Percentiles rank a stretch among this genome's conserved stretches.
phyloP scores from a whole-genome alignment of 768 basidiomycete genomes.

The Mycena metata region DNA sequence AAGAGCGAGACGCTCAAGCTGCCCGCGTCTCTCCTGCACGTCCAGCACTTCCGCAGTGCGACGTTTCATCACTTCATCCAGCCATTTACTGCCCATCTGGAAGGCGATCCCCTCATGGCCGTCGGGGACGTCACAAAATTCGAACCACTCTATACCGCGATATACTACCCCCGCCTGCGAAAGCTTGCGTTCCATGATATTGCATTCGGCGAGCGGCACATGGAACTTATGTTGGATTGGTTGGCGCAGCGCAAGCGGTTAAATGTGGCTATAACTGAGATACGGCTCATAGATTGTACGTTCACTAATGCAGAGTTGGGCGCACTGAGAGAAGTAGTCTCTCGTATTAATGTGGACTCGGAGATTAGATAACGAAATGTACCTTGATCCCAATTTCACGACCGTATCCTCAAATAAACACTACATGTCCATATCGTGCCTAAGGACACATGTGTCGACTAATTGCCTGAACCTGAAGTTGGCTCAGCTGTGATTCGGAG shows the following conservation, averaged over 20 bases:
- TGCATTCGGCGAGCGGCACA: background rate
- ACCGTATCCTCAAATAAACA: too few relatives aligned
- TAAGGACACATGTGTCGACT: too few relatives aligned
- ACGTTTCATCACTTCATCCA: conserved; percentile 2
- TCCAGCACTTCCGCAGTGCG: conserved; percentile 10
- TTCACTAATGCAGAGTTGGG: conserved; percentile 16
- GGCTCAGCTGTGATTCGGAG: too few relatives aligned
- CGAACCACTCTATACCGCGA: conserved; percentile 1
- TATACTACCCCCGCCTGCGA: conserved; percentile 21
- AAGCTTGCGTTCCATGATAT: conserved; percentile 8
- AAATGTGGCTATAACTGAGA: conserved; percentile 19
- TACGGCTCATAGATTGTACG: conserved; percentile 7
- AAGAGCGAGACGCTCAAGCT: conserved; percentile 1
- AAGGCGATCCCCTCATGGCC: conserved; percentile 26
- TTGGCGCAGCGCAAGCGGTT: conserved; percentile 30
- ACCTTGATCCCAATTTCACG: too few relatives aligned
- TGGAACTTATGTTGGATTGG: conserved; percentile 27
- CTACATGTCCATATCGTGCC: too few relatives aligned
- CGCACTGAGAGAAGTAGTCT: conserved; percentile 22
- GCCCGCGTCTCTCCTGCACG: background rate
- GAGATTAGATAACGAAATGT: too few relatives aligned
- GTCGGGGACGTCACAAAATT: conserved; percentile 17
- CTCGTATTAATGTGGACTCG: background rate
- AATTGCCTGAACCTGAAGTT: too few relatives aligned
- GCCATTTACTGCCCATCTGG: conserved; percentile 19